Conservation (phyloP, 2,329 filamentous ascomycete species). For the Volutella citrinella region DNA sequence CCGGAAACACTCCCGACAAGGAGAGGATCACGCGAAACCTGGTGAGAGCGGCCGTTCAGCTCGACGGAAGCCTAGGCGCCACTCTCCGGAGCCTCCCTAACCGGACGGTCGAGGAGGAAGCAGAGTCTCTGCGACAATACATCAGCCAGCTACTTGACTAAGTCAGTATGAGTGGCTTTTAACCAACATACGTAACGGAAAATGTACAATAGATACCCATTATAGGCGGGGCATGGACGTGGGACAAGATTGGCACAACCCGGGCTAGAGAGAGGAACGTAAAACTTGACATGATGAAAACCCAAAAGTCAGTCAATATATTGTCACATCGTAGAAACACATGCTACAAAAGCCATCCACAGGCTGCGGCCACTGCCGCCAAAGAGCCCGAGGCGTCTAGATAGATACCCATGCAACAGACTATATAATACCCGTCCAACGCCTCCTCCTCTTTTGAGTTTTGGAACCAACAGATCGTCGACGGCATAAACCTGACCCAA, state of each 20-base stretch:
- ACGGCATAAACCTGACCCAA: too few relatives aligned
- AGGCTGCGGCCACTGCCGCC: constrained; percentile 11
- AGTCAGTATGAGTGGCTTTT: too few relatives aligned
- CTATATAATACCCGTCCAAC: background rate
- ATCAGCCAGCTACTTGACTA: constrained; percentile 37
- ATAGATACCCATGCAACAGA: too few relatives aligned
- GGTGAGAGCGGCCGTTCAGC: constrained; percentile 37
- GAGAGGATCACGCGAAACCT: constrained; percentile 37
- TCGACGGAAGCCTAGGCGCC: constrained; percentile 36
- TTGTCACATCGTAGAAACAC: constrained; percentile 18
- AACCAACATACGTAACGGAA: too few relatives aligned
- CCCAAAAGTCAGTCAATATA: too few relatives aligned
- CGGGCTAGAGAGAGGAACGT: too few relatives aligned
- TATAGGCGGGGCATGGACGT: too few relatives aligned
- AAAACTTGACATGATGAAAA: too few relatives aligned
- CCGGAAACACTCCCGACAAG: constrained; percentile 32
- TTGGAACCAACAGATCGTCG: background rate
- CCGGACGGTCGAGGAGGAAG: constrained; percentile 49
- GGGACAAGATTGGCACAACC: too few relatives aligned
- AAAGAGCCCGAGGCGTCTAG: constrained; percentile 15
- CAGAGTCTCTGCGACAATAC: constrained; percentile 44
- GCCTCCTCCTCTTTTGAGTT: background rate
- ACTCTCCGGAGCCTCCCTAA: constrained; percentile 44
- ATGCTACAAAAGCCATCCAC: constrained; percentile 18
- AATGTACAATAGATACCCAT: constrained; percentile 14